Percentiles rank a stretch among this genome's conserved stretches.
Evolutionary conservation across 2,329 filamentous ascomycete genomes (phyloP).

Genomic region (Xenosphaeropsis pyriputrescens): DNA sequence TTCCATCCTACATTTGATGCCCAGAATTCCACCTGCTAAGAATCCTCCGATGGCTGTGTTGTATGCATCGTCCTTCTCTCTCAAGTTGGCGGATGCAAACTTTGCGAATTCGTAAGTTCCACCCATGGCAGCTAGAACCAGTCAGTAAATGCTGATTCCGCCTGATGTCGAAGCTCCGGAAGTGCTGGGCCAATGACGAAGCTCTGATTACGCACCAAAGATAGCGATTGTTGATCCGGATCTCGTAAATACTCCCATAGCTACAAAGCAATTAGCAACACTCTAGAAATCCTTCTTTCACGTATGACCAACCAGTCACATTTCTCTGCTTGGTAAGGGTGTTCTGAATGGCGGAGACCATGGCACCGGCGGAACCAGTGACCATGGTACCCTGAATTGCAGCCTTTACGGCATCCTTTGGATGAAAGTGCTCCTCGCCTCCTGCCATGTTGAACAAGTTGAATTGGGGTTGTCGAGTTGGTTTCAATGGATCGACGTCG

Average conservation of each 20-base stretch:
- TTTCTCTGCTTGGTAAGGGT: constrained; percentile 64
- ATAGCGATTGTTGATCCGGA: constrained; percentile 60
- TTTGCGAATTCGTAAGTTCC: constrained; percentile 52
- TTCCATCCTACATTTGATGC: constrained; percentile 40
- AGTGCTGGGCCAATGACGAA: neutral
- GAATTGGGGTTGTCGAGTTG: too few relatives aligned
- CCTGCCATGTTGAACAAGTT: constrained; percentile 28
- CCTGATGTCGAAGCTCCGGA: too few relatives aligned
- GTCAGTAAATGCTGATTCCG: neutral
- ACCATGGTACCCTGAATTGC: constrained; percentile 50
- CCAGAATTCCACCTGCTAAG: constrained; percentile 44
- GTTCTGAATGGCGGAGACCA: constrained; percentile 72
- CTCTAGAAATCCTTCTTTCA: too few relatives aligned
- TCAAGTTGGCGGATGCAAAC: constrained; percentile 51
- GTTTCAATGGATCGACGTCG: too few relatives aligned
- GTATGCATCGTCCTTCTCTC: constrained; percentile 51
- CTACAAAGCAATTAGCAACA: too few relatives aligned
- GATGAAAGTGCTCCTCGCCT: constrained; percentile 43
- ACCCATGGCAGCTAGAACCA: constrained; percentile 44
- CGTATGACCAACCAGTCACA: constrained; percentile 46
- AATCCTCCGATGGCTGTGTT: constrained; percentile 53
- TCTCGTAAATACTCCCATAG: constrained; percentile 13
- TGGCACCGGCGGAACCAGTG: constrained; percentile 52
- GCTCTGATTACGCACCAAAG: constrained; percentile 33
- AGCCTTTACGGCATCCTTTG: constrained; percentile 59